Evolutionary conservation across 2,329 filamentous ascomycete species (phyloP), one percentile per base, ranked within the genome.

Genomic region (Nectriaceae sp.): DNA sequence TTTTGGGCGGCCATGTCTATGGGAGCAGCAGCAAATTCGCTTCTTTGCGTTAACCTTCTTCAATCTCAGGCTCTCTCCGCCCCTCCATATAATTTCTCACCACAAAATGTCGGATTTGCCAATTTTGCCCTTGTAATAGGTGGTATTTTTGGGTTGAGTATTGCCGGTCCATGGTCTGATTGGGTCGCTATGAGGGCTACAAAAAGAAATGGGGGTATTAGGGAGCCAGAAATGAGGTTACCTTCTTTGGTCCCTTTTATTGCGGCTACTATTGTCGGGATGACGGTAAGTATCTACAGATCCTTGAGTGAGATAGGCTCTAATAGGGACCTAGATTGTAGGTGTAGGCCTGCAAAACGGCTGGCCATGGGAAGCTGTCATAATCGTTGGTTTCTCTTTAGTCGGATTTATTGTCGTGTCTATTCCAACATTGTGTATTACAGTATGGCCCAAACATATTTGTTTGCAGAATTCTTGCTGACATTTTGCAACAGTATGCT

Each of bases 211-310:
- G 33, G 21, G 13, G 40, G 40, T 8, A 26, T 42, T 5, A 6
- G 40, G 21, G 40, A 42, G 11, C 40, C 40, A 18, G 40, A 42
- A 22, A 42, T 42, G 40, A 13, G 40, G 8, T 15, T 42, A 15
- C 22, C 31, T 3, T 31, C 40, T 3, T 21, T 42, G 40, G 21
- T 42, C 21, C 40, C 40, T 4, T 42, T 42, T 21, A 22, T 35
- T 6, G 20, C 31, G 6, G 13, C 33, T 2, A 29, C 40, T 20
- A 26, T n/a, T 15, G 31, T 42, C 20, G 40, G 22, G 4, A n/a
- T 42, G 15, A 33, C 33, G 4, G 40, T 42, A 15, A 31, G 26
- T 31, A 15, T 31, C 15, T 31, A 10, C 10, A 15, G 8, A 15
- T 31, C 15, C 15, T 8, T 31, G 15, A 15, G 26, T 15, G 15